Evolutionary conservation across 495 filamentous ascomycete genomes (phyloP).

Genomic region (Hypoxylon lenormandii): DNA sequence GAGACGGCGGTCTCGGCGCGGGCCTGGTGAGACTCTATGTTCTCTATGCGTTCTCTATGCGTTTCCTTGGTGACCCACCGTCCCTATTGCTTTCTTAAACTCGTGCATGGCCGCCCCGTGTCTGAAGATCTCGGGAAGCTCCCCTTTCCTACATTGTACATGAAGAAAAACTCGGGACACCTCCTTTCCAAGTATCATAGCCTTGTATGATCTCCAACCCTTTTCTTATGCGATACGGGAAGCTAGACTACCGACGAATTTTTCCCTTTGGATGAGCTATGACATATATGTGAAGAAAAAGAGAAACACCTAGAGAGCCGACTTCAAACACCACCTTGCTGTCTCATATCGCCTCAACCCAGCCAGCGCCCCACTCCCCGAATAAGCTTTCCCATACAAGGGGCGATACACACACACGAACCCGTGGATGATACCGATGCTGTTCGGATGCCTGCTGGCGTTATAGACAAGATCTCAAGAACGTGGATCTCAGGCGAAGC

Average conservation of each 20-base stretch:
- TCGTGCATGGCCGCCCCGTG: slow-evolving; percentile 41
- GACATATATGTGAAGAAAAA: slow-evolving; percentile 33
- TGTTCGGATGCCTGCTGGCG: slow-evolving; percentile 61
- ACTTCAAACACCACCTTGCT: slow-evolving; percentile 40
- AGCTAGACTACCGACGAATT: slow-evolving; percentile 37
- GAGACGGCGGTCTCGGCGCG: slow-evolving; percentile 46
- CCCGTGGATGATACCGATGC: slow-evolving; percentile 52
- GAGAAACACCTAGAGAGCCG: slow-evolving; percentile 22
- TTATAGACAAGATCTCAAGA: slow-evolving; percentile 62
- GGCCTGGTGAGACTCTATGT: slow-evolving; percentile 49
- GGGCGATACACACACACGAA: slow-evolving; percentile 18
- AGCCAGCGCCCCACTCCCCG: slow-evolving; percentile 14
- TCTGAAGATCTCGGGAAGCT: slow-evolving; percentile 43
- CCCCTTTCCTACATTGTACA: slow-evolving; percentile 54
- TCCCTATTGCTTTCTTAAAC: slow-evolving; percentile 61
- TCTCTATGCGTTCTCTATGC: slow-evolving; percentile 40
- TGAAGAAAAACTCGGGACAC: slow-evolving; percentile 56
- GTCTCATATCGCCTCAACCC: slow-evolving; percentile 37
- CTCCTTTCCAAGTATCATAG: slow-evolving; percentile 53
- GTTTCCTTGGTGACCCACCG: slow-evolving; percentile 47
- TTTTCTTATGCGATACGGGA: slow-evolving; percentile 51
- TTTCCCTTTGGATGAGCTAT: slow-evolving; percentile 42
- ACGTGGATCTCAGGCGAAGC: slow-evolving; percentile 60
- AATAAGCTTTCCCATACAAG: slow-evolving; percentile 30
- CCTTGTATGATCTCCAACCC: slow-evolving; percentile 61